phyloP scores from a whole-genome alignment of 2,329 filamentous ascomycete species.

The Aspergillus sp. region DNA sequence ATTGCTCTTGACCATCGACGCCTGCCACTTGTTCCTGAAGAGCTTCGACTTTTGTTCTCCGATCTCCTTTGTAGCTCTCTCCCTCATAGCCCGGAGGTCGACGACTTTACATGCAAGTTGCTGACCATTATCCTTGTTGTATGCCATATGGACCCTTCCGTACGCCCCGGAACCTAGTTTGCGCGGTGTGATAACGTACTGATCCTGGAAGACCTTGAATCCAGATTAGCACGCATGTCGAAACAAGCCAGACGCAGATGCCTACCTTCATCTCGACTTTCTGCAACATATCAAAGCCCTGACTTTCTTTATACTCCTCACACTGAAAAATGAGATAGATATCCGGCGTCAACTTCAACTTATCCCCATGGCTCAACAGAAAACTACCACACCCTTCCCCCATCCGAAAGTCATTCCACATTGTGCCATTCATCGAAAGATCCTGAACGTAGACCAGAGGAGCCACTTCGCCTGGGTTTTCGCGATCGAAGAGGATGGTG shows the following conservation, averaged over 20 bases:
- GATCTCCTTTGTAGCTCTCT: conserved; percentile 3
- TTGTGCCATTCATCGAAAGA: conserved; percentile 35
- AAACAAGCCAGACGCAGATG: neutral
- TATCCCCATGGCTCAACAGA: conserved; percentile 35
- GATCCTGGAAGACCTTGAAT: conserved; percentile 16
- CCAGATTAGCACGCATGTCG: no score
- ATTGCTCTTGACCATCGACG: neutral
- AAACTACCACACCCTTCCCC: conserved; percentile 26
- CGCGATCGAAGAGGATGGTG: conserved; percentile 35
- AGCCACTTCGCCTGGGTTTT: conserved; percentile 28
- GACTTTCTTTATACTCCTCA: conserved; percentile 1
- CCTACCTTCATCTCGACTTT: conserved; percentile 30
- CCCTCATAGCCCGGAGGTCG: conserved; percentile 26
- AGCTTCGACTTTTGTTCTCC: conserved; percentile 8
- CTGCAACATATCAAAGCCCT: conserved; percentile 23
- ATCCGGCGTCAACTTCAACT: conserved; percentile 20
- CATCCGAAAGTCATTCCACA: conserved; percentile 34
- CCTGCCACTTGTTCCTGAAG: conserved; percentile 1
- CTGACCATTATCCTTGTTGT: conserved; percentile 21
- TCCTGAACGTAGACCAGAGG: conserved; percentile 41
- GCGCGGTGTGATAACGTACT: conserved; percentile 33
- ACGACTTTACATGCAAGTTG: conserved; percentile 44
- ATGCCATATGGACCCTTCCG: conserved; percentile 39
- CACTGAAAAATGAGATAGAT: conserved; percentile 17
- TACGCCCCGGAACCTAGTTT: conserved; percentile 38